These are phyloP conservation scores for Capsaspora owczarzaki DNA, from an alignment of 78 protist genomes.

Conservation along the genomic window DNA sequence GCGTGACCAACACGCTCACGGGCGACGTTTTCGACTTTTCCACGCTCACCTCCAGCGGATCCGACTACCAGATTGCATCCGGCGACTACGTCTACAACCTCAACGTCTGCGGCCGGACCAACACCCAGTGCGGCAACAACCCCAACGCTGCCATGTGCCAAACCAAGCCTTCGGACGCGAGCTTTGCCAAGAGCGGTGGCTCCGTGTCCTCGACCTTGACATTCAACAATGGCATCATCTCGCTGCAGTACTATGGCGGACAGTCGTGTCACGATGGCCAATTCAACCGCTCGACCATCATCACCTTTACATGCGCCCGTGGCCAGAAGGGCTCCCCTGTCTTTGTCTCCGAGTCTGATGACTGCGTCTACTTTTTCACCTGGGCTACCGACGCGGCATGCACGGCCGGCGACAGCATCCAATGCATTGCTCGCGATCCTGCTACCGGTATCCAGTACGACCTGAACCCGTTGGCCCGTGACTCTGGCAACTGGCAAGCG, in stretches of 20 bases:
- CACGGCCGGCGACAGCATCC: background rate
- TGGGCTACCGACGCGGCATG: background rate
- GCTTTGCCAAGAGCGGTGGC: background rate
- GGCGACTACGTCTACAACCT: background rate
- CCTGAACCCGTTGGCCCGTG: background rate
- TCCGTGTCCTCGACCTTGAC: no score
- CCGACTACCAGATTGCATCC: background rate
- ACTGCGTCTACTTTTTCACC: background rate
- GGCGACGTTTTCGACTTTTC: background rate
- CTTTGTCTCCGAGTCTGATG: background rate
- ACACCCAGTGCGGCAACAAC: background rate
- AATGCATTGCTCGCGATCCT: background rate
- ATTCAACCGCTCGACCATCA: background rate
- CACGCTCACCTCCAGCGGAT: no score
- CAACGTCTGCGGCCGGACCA: conserved; percentile 3
- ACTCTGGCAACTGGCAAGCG: background rate
- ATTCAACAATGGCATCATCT: background rate
- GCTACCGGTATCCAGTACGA: background rate
- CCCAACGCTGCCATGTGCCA: background rate
- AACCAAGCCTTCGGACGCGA: background rate
- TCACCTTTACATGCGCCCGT: background rate
- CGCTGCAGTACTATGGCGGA: background rate
- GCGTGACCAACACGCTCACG: background rate
- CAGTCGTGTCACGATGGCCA: background rate
- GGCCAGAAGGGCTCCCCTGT: background rate